A percentile compares a stretch with the other conserved stretches of the same genome.
Evolutionary conservation across 2,329 filamentous ascomycete genomes (phyloP).

Genomic region (Pyrenochaeta sp.): DNA sequence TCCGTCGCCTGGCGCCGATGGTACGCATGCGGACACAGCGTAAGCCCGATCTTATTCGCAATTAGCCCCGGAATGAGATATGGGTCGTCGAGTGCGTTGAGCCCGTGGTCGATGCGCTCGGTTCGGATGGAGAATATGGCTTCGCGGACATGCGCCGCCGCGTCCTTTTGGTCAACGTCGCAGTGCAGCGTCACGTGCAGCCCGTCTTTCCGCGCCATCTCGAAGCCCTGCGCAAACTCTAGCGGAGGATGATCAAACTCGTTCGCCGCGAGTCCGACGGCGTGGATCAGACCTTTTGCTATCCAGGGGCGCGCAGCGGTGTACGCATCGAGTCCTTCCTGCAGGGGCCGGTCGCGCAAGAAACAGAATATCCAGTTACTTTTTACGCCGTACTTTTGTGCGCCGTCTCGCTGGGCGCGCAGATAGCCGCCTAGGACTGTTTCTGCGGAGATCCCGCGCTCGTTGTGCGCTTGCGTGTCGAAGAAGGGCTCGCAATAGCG

Average conservation of each 20-base stretch:
- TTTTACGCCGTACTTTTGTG: conserved; percentile 4
- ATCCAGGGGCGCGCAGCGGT: conserved; percentile 49
- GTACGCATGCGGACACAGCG: conserved; percentile 53
- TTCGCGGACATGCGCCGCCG: conserved; percentile 54
- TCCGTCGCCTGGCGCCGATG: conserved; percentile 31
- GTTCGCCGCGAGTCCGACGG: conserved; percentile 58
- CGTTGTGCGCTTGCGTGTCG: conserved; percentile 75
- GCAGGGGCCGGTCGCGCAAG: conserved; percentile 50
- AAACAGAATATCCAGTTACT: conserved; percentile 54
- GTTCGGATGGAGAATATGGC: conserved; percentile 42
- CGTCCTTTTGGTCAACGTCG: conserved; percentile 60
- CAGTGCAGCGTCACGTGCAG: conserved; percentile 59
- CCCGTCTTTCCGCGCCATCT: conserved; percentile 49
- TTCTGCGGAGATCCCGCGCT: conserved; percentile 67
- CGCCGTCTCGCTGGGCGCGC: conserved; percentile 10
- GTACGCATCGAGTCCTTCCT: conserved; percentile 52
- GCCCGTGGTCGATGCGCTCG: conserved; percentile 53
- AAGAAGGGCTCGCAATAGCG: conserved; percentile 72
- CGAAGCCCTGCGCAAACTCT: conserved; percentile 54
- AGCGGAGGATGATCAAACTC: conserved; percentile 56
- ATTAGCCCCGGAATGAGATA: conserved; percentile 44
- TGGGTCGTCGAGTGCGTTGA: conserved; percentile 47
- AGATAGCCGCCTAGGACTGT: conserved; percentile 62
- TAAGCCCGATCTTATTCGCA: conserved; percentile 47
- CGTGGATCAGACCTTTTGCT: conserved; percentile 51